Base-by-base conservation (phyloP, 441 rosid species). In the Populus tomentosa region DNA sequence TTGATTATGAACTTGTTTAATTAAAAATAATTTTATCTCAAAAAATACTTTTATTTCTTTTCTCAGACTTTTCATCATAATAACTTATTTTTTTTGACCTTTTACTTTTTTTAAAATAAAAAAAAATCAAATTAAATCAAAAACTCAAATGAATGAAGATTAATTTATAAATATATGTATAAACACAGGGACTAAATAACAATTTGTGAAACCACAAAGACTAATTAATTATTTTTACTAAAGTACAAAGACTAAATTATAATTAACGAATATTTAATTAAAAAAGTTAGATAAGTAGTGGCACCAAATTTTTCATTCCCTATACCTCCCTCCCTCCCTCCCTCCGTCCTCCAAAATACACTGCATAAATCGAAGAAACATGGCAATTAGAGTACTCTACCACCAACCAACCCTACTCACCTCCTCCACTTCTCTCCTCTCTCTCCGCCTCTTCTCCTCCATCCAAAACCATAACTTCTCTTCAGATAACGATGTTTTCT, bases 361-460 rank as follows among this genome's bases (percentile, higher is more conserved):
- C 56, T 14, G 56, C 56, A 50, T 14, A 16, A 50, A 50, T 50
- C 56, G 5, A 5, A 50, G 56, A 5, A 53, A 53, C 61, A 53
- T 53, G 61, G 61, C 61, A 53, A 1, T 30, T 6, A 26, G 38
- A 67, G 7, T 32, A 7, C 70, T 16, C 38, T 16, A 5, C 70
- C 70, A 67, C 30, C 70, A 67, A 30, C 32, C 36, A 6, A 5
- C 61, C 30, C 18, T 73, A 66, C 65, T 35, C 78, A 67, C 18
- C 33, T 75, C 72, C 65, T 35, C 78, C 73, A 2, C 72, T 71
- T 10, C 35, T 11, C 32, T 26, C n/a, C 69, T 65, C 18, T 28
- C 10, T 53, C 79, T 73, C 28, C 75, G 80, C 84, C 79, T 80
- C 75, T 86, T 69, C 82, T 26, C 80, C 84, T 75, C 82, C 74